phyloP scores from a whole-genome alignment of 2,329 filamentous ascomycete species.

The Rhynchosporium secalis region DNA sequence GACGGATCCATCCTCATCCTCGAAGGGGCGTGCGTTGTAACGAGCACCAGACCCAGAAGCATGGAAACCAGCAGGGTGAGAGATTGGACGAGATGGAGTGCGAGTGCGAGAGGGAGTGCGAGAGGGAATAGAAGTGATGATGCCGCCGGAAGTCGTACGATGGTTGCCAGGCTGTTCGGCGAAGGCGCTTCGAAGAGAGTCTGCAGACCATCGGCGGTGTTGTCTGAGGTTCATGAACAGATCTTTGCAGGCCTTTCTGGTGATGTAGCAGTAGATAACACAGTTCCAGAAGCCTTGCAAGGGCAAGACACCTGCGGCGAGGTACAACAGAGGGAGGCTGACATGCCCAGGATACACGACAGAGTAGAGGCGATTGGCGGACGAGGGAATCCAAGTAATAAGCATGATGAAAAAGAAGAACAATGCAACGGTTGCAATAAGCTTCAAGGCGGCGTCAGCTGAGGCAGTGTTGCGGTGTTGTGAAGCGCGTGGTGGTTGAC shows the following conservation, averaged over 20 bases:
- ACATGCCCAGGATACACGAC: constrained; percentile 56
- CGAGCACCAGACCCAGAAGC: too few relatives aligned
- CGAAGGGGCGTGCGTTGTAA: not conserved
- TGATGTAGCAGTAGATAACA: constrained; percentile 72
- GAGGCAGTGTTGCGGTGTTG: not conserved
- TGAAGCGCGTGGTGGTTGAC: not conserved
- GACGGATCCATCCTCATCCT: not conserved
- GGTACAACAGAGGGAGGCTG: constrained; percentile 63
- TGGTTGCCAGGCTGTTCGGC: not conserved
- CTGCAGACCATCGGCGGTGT: not conserved
- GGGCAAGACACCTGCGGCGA: constrained; percentile 73
- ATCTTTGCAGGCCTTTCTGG: constrained; percentile 57
- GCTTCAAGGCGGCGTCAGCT: constrained; percentile 63
- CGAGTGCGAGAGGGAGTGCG: not conserved
- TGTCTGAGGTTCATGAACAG: constrained; percentile 12
- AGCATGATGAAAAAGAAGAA: constrained; percentile 72
- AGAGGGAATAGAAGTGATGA: not conserved
- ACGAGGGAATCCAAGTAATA: constrained; percentile 76
- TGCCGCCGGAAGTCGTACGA: too few relatives aligned
- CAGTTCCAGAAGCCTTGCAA: constrained; percentile 86
- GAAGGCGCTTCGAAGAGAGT: not conserved
- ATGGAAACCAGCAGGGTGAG: not conserved
- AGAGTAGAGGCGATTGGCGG: constrained; percentile 73
- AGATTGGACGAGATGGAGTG: not conserved
- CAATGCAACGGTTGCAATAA: constrained; percentile 68